These are phyloP conservation scores for Xylariaceae sp. DNA, from an alignment of 2,329 filamentous ascomycete species.

Conservation along the genomic window DNA sequence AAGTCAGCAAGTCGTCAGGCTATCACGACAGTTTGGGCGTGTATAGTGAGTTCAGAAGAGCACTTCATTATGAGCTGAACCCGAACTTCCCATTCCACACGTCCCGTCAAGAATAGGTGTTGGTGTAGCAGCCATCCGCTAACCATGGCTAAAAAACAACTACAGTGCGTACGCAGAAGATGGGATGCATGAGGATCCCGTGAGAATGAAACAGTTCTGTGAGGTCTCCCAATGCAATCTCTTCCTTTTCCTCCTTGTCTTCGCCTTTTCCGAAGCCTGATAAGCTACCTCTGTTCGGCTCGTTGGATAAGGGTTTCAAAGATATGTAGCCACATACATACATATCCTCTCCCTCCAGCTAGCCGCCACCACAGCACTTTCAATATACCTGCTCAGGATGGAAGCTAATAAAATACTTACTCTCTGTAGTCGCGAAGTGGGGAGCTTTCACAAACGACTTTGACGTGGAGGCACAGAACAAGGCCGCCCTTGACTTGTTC, in stretches of 20 bases:
- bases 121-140: neutral
- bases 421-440: too few relatives aligned
- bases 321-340: neutral
- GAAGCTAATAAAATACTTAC: too few relatives aligned
- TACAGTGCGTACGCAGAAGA: neutral
- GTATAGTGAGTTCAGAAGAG: too few relatives aligned
- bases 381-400: neutral
- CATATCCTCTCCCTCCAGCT: too few relatives aligned
- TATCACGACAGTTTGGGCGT: too few relatives aligned
- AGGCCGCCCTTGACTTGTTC: neutral
- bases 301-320: too few relatives aligned
- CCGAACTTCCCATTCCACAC: neutral
- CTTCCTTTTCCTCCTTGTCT: neutral
- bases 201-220: neutral
- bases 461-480: neutral
- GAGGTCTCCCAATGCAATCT: too few relatives aligned
- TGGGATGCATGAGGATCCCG: neutral
- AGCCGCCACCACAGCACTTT: neutral
- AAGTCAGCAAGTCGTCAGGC: too few relatives aligned
- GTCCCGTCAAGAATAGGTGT: too few relatives aligned
- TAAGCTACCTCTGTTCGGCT: too few relatives aligned
- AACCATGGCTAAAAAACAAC: neutral
- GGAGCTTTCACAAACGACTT: neutral
- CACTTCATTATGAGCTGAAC: too few relatives aligned
- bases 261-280: neutral